A percentile compares a stretch with the other conserved stretches of the same genome.
These are phyloP conservation scores for Saturnispora silvae DNA, from an alignment of 805 yeast species.

Conservation along the genomic window DNA sequence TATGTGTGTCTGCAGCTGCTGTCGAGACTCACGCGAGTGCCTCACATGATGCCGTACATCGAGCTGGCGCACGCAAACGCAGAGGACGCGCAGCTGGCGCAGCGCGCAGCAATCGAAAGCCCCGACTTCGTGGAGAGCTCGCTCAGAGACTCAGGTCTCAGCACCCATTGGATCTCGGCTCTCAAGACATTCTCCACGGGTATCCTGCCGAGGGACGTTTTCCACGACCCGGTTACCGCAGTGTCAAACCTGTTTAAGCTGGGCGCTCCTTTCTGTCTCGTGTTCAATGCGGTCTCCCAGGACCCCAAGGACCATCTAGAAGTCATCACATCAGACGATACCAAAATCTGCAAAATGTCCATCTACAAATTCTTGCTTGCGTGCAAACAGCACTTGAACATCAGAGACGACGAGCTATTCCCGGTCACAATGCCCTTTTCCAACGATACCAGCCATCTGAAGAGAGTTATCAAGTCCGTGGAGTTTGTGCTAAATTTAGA, in stretches of 20 bases:
- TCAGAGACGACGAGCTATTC: constrained; percentile 74
- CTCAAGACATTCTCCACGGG: constrained; percentile 64
- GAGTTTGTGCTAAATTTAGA: constrained; percentile 49
- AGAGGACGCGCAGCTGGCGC: constrained; percentile 62
- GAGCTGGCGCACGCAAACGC: constrained; percentile 55
- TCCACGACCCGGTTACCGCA: constrained; percentile 88
- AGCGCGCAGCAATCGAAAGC: constrained; percentile 33
- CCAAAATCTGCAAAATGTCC: constrained; percentile 75
- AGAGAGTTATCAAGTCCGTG: constrained; percentile 67
- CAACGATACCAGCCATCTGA: constrained; percentile 65
- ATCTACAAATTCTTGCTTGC: constrained; percentile 85
- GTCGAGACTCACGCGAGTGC: constrained; percentile 43
- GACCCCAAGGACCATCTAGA: constrained; percentile 33
- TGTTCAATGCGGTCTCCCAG: constrained; percentile 61
- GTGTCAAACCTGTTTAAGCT: constrained; percentile 81
- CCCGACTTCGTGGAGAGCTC: constrained; percentile 5
- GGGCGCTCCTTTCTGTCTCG: constrained; percentile 83
- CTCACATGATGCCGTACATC: constrained; percentile 60
- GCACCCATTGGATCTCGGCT: constrained; percentile 26
- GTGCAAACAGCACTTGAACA: constrained; percentile 63
- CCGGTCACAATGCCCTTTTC: constrained; percentile 85
- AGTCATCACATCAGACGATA: constrained; percentile 65
- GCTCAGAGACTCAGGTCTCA: background rate
- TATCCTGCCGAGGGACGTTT: constrained; percentile 58
- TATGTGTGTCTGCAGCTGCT: constrained; percentile 52